phyloP scores from a whole-genome alignment of 805 yeast genomes.

The Nakazawaea holstii region DNA sequence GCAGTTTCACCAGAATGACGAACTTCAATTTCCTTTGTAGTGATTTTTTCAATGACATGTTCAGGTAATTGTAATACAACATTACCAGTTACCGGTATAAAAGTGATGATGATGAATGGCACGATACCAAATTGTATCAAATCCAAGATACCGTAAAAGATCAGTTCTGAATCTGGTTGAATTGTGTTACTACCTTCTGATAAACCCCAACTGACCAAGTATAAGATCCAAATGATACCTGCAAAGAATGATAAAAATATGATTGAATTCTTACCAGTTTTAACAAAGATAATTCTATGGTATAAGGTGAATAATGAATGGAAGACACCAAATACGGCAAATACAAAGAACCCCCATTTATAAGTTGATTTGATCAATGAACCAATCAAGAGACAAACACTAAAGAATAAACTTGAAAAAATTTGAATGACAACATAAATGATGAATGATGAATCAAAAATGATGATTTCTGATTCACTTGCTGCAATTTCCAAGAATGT shows the following conservation, averaged over 20 bases:
- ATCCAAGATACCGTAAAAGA: conserved; percentile 49
- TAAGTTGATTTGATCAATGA: conserved; percentile 28
- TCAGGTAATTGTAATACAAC: not conserved
- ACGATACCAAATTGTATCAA: conserved; percentile 29
- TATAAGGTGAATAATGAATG: not conserved
- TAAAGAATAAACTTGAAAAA: conserved; percentile 26
- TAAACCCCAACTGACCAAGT: conserved; percentile 46
- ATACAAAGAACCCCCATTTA: conserved; percentile 36
- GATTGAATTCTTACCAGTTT: not conserved
- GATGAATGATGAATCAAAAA: not conserved
- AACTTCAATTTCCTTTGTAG: not conserved
- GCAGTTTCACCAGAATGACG: not conserved
- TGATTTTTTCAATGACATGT: conserved; percentile 3
- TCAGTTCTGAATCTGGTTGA: conserved; percentile 49
- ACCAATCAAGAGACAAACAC: conserved; percentile 33
- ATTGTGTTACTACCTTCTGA: conserved; percentile 52
- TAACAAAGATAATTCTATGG: conserved; percentile 5
- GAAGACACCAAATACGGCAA: conserved; percentile 25
- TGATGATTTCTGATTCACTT: not conserved
- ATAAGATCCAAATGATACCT: conserved; percentile 32
- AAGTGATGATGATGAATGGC: not conserved
- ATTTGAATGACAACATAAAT: conserved; percentile 11
- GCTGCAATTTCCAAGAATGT: conserved; percentile 22
- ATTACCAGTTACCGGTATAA: not conserved
- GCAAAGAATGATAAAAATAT: conserved; percentile 24